These are phyloP conservation scores for Fusarium tjaetaba DNA, from an alignment of 2,329 filamentous ascomycete genomes.

Conservation along the genomic window DNA sequence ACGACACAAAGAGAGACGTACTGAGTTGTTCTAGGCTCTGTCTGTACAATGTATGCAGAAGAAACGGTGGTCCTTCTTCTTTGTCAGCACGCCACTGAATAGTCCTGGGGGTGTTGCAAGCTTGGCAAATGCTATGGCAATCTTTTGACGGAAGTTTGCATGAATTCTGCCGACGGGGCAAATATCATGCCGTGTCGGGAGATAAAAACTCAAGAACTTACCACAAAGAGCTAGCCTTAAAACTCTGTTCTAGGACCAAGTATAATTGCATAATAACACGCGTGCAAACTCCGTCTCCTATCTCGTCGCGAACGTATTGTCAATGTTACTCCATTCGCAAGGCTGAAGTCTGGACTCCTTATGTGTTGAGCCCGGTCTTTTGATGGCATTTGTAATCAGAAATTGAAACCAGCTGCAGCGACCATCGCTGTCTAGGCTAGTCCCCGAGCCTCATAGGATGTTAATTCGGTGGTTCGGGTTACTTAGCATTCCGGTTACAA, in stretches of 20 bases:
- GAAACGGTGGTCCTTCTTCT: accelerated
- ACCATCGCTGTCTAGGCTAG: not conserved
- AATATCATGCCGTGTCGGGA: not conserved
- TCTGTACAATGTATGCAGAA: too few species aligned
- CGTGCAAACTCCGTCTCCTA: not conserved
- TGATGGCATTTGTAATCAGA: not conserved
- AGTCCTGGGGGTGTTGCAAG: too few species aligned
- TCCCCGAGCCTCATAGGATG: accelerated
- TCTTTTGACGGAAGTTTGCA: not conserved
- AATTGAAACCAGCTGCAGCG: not conserved
- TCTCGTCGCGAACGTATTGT: not conserved
- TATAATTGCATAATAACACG: not conserved
- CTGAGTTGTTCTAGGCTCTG: too few species aligned
- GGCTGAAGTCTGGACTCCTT: too few species aligned
- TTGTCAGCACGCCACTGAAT: too few species aligned
- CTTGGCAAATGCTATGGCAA: too few species aligned
- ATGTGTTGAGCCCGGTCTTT: too few species aligned
- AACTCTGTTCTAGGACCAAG: not conserved
- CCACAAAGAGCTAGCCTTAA: not conserved
- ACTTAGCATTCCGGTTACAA: not conserved
- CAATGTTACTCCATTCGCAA: not conserved
- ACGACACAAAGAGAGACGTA: too few species aligned
- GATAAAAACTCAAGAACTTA: not conserved
- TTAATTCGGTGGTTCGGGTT: not conserved
- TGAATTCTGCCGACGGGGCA: not conserved